Percentiles rank a stretch among this genome's conserved stretches.
Conservation (phyloP, 176 grass and related monocot species). For the Chloris gayana region DNA sequence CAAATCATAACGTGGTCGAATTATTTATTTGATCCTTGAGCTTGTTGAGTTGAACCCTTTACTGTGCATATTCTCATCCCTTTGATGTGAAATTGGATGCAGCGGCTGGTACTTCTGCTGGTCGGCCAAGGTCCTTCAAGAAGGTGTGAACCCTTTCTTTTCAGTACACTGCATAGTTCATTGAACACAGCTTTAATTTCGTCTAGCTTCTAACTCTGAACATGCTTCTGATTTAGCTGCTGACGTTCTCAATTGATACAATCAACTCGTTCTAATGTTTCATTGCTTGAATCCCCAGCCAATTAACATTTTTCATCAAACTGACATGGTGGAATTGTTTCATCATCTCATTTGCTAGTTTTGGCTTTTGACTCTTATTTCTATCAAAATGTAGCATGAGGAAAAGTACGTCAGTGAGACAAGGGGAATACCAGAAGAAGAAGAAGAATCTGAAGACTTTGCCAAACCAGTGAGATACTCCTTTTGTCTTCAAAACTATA, state of each 20-base stretch:
- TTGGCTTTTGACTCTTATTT: conserved; percentile 34
- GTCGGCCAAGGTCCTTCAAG: conserved; percentile 61
- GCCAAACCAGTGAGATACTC: conserved; percentile 49
- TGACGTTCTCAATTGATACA: not conserved
- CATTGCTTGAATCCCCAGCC: not conserved
- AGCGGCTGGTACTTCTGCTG: conserved; percentile 70
- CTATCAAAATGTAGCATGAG: conserved; percentile 40
- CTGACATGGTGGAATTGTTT: not conserved
- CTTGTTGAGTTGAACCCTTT: not conserved
- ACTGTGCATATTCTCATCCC: not conserved
- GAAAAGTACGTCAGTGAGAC: conserved; percentile 49
- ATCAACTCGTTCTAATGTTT: not conserved
- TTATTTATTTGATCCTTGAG: not conserved
- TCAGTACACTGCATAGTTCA: not conserved
- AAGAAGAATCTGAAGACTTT: conserved; percentile 66
- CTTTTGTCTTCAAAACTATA: not conserved
- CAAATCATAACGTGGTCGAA: not conserved
- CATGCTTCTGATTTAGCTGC: not conserved
- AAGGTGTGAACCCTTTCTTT: conserved; percentile 44
- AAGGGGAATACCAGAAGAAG: conserved; percentile 52
- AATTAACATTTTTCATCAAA: not conserved
- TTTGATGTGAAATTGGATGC: conserved; percentile 51
- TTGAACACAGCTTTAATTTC: not conserved
- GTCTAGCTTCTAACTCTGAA: not conserved
- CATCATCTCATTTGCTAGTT: not conserved